Evolutionary conservation across 192 early-diverging fungal genomes (phyloP), one percentile per base, ranked within the genome.

Genomic region (Paraglomus occultum): DNA sequence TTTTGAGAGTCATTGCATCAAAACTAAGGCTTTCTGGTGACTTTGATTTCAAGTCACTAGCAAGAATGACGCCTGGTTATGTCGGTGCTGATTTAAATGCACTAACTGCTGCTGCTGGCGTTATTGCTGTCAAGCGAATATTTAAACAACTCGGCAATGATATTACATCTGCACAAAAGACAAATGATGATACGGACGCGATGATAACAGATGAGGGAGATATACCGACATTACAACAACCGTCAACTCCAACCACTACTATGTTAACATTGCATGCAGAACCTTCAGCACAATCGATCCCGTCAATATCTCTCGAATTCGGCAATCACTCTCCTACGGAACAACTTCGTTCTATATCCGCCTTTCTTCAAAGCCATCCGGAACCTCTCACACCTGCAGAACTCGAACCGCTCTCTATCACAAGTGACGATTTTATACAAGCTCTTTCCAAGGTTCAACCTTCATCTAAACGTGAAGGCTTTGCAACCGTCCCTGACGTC

Each of bases 81-180:
- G 97, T 99, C 5, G 97, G 97, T 48, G 97, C 96, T 8, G 97
- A 99, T 85, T 79, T 99, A 55, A 92, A 90, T 50, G 95, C 95
- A 1, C 75, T 99, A 64, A 92, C 90, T 0, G 82, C 91, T 4
- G 89, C 94, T 17, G 97, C 97, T 0, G 96, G 95, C 47, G 87
- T 93, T 78, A 87, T 93, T 65, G 96, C 97, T 1, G 88, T 98
- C 14, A 91, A 92, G 65, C 88, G 97, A 22, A 92, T 86, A 39
- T 86, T 83, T 58, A 75, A 83, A 44, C 58, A 81, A 57, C 72
- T 86, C 53, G 71, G 72, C 39, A 71, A 76, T 48, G 23, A 73
- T 15, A 72, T 73, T 51, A 51, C 8, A 10, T 23, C 62, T 3
- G 49, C 5, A 3, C 60, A 52, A 17, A 68, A 53, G 7, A 72